These are phyloP conservation scores for Plasmopara muralis DNA, from an alignment of 352 stramenopile species.

Conservation along the genomic window DNA sequence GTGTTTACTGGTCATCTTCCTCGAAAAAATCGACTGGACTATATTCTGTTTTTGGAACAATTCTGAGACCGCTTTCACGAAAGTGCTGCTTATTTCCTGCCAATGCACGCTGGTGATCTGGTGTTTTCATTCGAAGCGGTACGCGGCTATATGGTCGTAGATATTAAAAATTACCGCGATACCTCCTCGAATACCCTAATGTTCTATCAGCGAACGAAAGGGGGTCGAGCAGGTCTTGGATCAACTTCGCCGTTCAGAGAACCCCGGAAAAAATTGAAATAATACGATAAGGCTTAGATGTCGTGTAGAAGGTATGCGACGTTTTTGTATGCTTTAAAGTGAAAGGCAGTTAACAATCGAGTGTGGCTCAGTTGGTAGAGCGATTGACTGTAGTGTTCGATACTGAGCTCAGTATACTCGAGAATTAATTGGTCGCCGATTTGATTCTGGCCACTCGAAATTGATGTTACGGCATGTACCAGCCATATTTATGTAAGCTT, in stretches of 20 bases:
- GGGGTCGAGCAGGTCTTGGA: no score
- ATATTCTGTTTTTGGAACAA: not conserved
- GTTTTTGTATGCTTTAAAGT: no score
- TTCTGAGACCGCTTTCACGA: not conserved
- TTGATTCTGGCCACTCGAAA: conserved; percentile 10
- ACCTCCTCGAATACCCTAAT: not conserved
- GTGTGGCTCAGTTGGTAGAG: conserved; percentile 14
- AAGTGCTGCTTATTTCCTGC: not conserved
- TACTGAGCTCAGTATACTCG: conserved; percentile 12
- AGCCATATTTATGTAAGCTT: no score
- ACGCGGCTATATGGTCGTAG: not conserved
- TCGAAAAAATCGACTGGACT: not conserved
- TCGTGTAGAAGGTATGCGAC: no score
- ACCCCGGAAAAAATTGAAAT: no score
- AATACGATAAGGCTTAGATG: no score
- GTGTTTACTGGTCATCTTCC: not conserved
- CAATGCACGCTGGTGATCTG: not conserved
- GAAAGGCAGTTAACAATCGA: not conserved
- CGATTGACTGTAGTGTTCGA: conserved; percentile 16
- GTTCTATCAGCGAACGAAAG: no score
- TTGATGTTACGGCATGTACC: no score
- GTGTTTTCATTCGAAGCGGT: not conserved
- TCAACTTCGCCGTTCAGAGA: no score
- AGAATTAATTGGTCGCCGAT: conserved; percentile 13
- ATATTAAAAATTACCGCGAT: not conserved